Evolutionary conservation across 2,329 filamentous ascomycete genomes (phyloP).

Genomic region (Xenosphaeropsis pyriputrescens): DNA sequence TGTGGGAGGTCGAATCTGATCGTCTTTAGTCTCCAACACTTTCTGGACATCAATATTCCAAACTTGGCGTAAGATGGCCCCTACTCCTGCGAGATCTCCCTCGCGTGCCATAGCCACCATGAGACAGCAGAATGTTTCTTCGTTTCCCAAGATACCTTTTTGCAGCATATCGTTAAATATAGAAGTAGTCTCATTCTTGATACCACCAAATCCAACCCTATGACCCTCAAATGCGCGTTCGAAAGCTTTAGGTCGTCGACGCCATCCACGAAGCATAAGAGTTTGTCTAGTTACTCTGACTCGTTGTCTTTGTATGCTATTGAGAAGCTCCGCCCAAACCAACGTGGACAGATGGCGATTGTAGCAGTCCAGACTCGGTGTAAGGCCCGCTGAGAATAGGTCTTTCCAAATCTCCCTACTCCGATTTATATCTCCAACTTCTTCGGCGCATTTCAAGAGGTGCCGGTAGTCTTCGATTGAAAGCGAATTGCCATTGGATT

Average conservation of each 20-base stretch:
- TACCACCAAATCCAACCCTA: constrained; percentile 8
- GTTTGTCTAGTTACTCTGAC: constrained; percentile 17
- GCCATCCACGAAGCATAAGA: constrained; percentile 9
- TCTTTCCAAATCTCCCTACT: constrained; percentile 30
- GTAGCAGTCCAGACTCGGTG: constrained; percentile 33
- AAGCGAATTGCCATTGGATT: constrained; percentile 19
- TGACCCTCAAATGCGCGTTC: constrained; percentile 9
- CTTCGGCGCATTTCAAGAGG: constrained; percentile 33
- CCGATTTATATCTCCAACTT: constrained; percentile 26
- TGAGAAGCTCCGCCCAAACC: constrained; percentile 27
- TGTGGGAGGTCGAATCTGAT: constrained; percentile 17
- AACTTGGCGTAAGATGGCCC: constrained; percentile 29
- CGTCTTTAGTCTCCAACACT: constrained; percentile 9
- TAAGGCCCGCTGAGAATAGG: constrained; percentile 21
- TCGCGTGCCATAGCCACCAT: constrained; percentile 36
- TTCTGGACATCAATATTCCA: constrained; percentile 31
- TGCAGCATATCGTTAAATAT: constrained; percentile 32
- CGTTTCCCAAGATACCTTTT: constrained; percentile 26
- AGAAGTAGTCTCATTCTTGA: constrained; percentile 6
- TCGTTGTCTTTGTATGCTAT: constrained; percentile 20
- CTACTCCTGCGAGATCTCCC: constrained; percentile 29
- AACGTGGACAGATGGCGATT: constrained; percentile 36
- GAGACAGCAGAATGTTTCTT: constrained; percentile 35
- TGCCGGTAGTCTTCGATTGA: constrained; percentile 32
- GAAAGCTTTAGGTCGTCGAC: constrained; percentile 3